Percentiles rank a stretch among this genome's conserved stretches.
phyloP scores from a whole-genome alignment of 306 rosid species.

The Amphicarpaea edgeworthii region DNA sequence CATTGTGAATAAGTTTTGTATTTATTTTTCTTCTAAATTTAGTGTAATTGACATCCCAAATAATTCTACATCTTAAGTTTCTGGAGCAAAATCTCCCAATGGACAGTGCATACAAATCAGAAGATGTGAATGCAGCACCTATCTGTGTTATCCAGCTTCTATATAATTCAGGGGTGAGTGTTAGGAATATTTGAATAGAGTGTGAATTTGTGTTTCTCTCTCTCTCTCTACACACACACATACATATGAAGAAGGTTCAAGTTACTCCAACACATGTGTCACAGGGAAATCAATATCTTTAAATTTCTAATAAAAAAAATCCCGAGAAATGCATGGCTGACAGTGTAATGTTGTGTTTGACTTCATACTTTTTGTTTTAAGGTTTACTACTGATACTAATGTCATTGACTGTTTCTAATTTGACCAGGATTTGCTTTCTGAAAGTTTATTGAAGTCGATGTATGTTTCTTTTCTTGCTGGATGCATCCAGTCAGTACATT shows the following conservation, averaged over 20 bases:
- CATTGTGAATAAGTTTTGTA: neutral
- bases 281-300: neutral
- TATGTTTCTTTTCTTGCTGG: too few relatives aligned
- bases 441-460: too few relatives aligned
- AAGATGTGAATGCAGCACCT: constrained; percentile 85
- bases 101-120: constrained; percentile 82
- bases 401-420: too few relatives aligned
- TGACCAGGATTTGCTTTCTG: too few relatives aligned
- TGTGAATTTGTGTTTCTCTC: neutral
- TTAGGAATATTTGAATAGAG: constrained; percentile 28
- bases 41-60: constrained; percentile 29
- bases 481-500: constrained; percentile 92
- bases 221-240: too few relatives aligned
- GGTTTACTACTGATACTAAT: too few relatives aligned
- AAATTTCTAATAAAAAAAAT: constrained; percentile 23
- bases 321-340: constrained; percentile 42
- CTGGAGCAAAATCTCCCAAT: constrained; percentile 94
- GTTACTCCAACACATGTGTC: too few relatives aligned
- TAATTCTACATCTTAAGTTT: constrained; percentile 55
- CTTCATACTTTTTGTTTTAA: too few relatives aligned
- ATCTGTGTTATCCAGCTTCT: constrained; percentile 90
- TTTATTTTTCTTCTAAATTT: neutral
- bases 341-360: too few relatives aligned
- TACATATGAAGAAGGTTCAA: too few relatives aligned
- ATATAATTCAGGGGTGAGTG: constrained; percentile 91